Evolutionary conservation across 352 stramenopile species (phyloP), one percentile per base, ranked within the genome.

Genomic region (Globisporangium abappressorium): DNA sequence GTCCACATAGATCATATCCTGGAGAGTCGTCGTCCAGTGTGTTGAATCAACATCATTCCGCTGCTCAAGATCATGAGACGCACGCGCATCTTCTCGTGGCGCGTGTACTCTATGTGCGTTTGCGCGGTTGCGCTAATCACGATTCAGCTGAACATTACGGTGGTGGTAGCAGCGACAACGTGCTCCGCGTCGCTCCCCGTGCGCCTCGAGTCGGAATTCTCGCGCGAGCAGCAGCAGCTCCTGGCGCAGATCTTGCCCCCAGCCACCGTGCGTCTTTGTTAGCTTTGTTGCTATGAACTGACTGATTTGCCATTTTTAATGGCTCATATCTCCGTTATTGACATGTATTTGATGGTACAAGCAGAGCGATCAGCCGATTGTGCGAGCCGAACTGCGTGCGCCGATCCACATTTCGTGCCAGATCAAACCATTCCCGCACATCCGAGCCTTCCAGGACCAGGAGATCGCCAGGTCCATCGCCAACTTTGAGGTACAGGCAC

Each of bases 361-460:
- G 28, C 24, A 81, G 73, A 81, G 71, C 49, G 3, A 70, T 3
- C 36, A 53, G 7, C 53, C 70, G 12, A 60, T 58, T 24, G 60
- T 67, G 3, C 66, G 70, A 26, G 74, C 64, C 0, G 78, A 82
- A 56, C 56, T 85, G 56, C 78, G 78, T 3, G 78, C 71, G 30
- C 74, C 78, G 15, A 41, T 83, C 9, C 76, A 82, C 51, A 82
- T 80, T 64, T 64, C 76, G 26, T 83, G 76, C 61, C 78, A 82
- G 14, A 61, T 85, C 34, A 66, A 70, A 24, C 54, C 34, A 15
- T 85, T 82, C 28, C 69, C 73, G 5, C 70, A 81, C 36, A 28
- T 85, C 24, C 53, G 70, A 18, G 47, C 53, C 28, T 85, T 85
- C 36, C 57, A 68, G 24, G 65, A 71, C 5, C 65, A 76, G 38